These are phyloP conservation scores for Dalbergia cochinchinensis DNA, from an alignment of 306 rosid genomes.

Conservation along the genomic window DNA sequence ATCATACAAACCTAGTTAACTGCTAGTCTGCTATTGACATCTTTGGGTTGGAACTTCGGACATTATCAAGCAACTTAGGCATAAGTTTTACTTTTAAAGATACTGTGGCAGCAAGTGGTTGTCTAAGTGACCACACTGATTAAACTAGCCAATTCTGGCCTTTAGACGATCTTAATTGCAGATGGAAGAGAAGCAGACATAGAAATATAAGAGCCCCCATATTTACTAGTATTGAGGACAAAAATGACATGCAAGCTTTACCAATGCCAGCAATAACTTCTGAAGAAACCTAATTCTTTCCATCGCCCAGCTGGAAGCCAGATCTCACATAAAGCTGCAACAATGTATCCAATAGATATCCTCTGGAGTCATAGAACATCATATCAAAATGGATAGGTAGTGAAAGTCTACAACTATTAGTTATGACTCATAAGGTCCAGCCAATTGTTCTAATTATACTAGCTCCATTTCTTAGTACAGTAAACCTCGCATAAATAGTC, in stretches of 20 bases:
- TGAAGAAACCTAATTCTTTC: slow-evolving; percentile 58
- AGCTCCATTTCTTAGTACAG: not conserved
- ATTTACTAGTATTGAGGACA: not conserved
- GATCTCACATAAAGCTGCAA: slow-evolving; percentile 85
- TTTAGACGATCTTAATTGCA: slow-evolving; percentile 12
- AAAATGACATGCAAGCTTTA: slow-evolving; percentile 43
- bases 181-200: not conserved
- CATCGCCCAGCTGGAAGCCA: slow-evolving; percentile 65
- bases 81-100: no score
- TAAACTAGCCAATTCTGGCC: slow-evolving; percentile 5
- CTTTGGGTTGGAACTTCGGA: not conserved
- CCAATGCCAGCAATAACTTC: slow-evolving; percentile 72
- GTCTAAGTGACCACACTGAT: not conserved
- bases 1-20: slow-evolving; percentile 12
- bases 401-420: not conserved
- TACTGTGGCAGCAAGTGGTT: slow-evolving; percentile 4
- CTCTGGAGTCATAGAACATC: slow-evolving; percentile 63
- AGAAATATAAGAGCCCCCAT: not conserved
- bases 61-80: no score
- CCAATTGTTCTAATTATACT: not conserved
- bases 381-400: slow-evolving; percentile 19
- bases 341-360: slow-evolving; percentile 81
- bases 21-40: not conserved
- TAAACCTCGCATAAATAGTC: not conserved
- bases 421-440: not conserved